Evolutionary conservation across 2,329 filamentous ascomycete genomes (phyloP), one percentile per base, ranked within the genome.

Genomic region (Epichloe scottii): DNA sequence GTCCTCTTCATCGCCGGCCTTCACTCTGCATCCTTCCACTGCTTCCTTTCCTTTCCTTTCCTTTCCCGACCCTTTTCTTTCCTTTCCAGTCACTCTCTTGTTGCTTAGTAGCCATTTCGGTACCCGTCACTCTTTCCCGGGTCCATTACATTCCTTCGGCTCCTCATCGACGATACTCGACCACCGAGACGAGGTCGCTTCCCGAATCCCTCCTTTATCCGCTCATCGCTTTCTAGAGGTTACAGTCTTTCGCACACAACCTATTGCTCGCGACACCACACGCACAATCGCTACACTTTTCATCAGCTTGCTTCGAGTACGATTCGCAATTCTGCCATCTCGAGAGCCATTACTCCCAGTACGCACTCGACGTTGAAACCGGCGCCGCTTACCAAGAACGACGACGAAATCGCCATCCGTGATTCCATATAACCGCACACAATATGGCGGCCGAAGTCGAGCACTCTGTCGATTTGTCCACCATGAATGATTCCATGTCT

Each of bases 101-200:
- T 64, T 62, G 62, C 67, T 66, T 61, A 59, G 15, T 40, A 55
- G 66, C 66, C 64, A 60, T 65, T 60, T 63, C 61, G 68, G 67
- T 65, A 62, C 69, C 72, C 72, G 71, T 71, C 73, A 76, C 71
- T 76, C 73, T 62, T 74, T 76, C 65, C 65, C 72, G 67, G 68
- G 66, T 65, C 66, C 64, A 68, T 71, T 70, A 63, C 71, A 67
- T 67, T 70, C 67, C 57, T 66, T 68, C 57, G 63, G 61, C 63
- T 66, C 57, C 54, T 59, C 54, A 57, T 58, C 58, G 53, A 56
- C 56, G 50, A 58, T 53, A 49, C 17, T 45, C 39, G 41, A 49
- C 46, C 41, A 53, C 51, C 53, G 38, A 49, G 39, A 50, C 51
- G 44, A 54, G 45, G 46, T 53, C 40, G 50, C 51, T 53, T 51